Percentiles rank a stretch among this genome's conserved stretches.
Evolutionary conservation across 2,329 filamentous ascomycete genomes (phyloP).

Genomic region (Talaromyces amestolkiae): DNA sequence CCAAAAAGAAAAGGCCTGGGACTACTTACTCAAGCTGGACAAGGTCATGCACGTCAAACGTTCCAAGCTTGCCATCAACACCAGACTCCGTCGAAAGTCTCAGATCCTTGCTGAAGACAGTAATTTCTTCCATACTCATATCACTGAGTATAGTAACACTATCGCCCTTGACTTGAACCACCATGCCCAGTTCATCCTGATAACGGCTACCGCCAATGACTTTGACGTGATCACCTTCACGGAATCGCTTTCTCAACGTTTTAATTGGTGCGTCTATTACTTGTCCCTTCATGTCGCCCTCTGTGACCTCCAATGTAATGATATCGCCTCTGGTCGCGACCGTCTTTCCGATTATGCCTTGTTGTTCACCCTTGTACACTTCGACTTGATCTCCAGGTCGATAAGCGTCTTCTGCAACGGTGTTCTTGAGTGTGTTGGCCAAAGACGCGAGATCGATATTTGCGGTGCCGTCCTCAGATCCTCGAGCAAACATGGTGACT

Average conservation of each 20-base stretch:
- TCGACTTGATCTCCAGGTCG: constrained; percentile 94
- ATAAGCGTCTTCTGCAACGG: constrained; percentile 76
- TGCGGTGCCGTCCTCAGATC: constrained; percentile 86
- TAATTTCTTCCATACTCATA: constrained; percentile 88
- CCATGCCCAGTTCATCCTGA: constrained; percentile 93
- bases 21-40: constrained; percentile 77
- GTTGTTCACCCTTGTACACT: constrained; percentile 92
- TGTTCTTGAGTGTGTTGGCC: constrained; percentile 83
- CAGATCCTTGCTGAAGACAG: constrained; percentile 95
- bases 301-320: constrained; percentile 79
- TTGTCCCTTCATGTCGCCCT: constrained; percentile 78
- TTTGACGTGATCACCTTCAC: constrained; percentile 93
- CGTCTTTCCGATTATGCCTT: constrained; percentile 81
- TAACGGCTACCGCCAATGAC: constrained; percentile 95
- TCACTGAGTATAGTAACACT: constrained; percentile 90
- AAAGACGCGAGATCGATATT: constrained; percentile 90
- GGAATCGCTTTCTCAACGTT: constrained; percentile 88
- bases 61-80: constrained; percentile 74
- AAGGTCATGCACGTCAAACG: constrained; percentile 88
- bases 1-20: background rate
- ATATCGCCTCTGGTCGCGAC: constrained; percentile 87
- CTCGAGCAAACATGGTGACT: constrained; percentile 87
- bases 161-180: constrained; percentile 89
- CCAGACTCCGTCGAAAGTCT: constrained; percentile 90
- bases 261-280: constrained; percentile 90